phyloP scores from a whole-genome alignment of 768 basidiomycete species.

The Gymnopilus dilepis region DNA sequence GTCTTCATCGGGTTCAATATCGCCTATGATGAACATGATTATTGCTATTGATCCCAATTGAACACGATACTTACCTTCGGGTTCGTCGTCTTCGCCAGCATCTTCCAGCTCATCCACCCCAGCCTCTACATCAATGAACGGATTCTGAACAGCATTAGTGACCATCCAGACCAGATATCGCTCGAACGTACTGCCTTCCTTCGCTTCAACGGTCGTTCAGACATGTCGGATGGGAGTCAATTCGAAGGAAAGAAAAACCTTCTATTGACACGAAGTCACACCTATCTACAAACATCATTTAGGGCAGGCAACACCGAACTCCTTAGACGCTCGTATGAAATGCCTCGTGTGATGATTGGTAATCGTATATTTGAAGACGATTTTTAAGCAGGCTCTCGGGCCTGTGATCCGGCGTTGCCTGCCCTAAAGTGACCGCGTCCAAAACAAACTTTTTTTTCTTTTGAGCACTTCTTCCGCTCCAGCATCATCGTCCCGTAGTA shows the following conservation, averaged over 20 bases:
- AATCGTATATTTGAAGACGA: background rate
- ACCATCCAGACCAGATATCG: no score
- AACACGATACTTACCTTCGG: background rate
- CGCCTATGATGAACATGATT: no score
- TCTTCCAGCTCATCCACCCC: background rate
- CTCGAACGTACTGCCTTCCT: no score
- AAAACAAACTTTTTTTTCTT: background rate
- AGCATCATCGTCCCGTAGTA: no score
- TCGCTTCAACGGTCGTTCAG: background rate
- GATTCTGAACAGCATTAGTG: background rate
- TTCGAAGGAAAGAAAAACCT: no score
- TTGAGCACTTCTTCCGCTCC: background rate
- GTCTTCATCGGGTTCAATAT: background rate
- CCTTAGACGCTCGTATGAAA: no score
- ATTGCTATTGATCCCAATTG: no score
- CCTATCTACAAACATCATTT: background rate
- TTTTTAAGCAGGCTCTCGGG: background rate
- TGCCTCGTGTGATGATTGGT: background rate
- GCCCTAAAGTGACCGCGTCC: background rate
- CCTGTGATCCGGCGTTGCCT: background rate
- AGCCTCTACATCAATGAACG: background rate
- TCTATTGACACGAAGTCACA: no score
- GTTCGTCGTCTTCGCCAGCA: background rate
- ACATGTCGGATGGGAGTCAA: background rate
- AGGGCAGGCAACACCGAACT: background rate